These are phyloP conservation scores for Fraxinus floribunda DNA, from an alignment of 305 asterid species.

Conservation along the genomic window DNA sequence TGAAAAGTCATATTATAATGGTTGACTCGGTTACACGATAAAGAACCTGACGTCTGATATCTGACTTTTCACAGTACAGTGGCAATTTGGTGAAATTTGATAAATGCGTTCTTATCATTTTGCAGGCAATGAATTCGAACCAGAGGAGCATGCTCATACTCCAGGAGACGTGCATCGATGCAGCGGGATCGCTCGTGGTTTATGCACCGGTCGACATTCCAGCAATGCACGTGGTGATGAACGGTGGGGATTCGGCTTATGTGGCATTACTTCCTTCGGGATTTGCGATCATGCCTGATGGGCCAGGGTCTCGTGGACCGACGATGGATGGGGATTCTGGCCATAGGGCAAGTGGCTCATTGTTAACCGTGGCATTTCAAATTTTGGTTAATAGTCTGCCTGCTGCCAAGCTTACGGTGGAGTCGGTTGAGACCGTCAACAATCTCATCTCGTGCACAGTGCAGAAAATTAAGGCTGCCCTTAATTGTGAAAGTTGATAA, in stretches of 20 bases:
- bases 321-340: conserved; percentile 29
- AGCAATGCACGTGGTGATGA: conserved; percentile 93
- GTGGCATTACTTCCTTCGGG: conserved; percentile 94
- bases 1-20: background rate
- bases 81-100: background rate
- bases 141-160: conserved; percentile 72
- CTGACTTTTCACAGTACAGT: background rate
- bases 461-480: conserved; percentile 85
- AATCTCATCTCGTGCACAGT: conserved; percentile 94
- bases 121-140: conserved; percentile 19
- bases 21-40: conserved; percentile 32
- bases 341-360: conserved; percentile 61
- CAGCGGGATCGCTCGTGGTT: conserved; percentile 88
- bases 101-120: conserved; percentile 27
- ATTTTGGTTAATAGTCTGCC: conserved; percentile 82
- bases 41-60: conserved; percentile 19
- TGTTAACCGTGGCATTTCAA: conserved; percentile 86
- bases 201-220: conserved; percentile 98
- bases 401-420: conserved; percentile 81
- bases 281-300: conserved; percentile 65
- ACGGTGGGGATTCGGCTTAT: conserved; percentile 94
- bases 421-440: conserved; percentile 90
- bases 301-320: conserved; percentile 24
- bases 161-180: conserved; percentile 89
- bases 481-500: conserved; percentile 62